phyloP scores from a whole-genome alignment of 129 eudicot genomes.

The Arctium minus region DNA sequence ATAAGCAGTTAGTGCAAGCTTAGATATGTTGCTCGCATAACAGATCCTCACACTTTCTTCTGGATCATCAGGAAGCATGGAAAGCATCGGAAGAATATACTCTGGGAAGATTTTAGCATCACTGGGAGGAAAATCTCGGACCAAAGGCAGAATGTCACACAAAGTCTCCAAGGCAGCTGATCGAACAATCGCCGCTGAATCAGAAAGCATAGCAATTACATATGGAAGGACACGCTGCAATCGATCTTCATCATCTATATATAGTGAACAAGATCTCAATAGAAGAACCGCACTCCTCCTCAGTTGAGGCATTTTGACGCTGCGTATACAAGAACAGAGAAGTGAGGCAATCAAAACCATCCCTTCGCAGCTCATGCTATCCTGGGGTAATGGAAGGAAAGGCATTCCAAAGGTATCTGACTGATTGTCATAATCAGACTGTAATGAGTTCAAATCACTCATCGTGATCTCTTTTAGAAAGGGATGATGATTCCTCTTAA shows the following conservation, averaged over 20 bases:
- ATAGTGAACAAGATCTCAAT: conserved; percentile 71
- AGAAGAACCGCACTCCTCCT: conserved; percentile 76
- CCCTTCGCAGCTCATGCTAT: conserved; percentile 83
- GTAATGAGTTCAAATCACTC: conserved; percentile 63
- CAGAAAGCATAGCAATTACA: conserved; percentile 88
- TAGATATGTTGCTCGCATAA: conserved; percentile 86
- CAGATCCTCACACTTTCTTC: conserved; percentile 96
- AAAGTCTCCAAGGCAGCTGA: conserved; percentile 95
- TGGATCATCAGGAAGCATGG: conserved; percentile 95
- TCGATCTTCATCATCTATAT: conserved; percentile 93
- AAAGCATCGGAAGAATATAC: conserved; percentile 97
- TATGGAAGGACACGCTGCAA: conserved; percentile 93
- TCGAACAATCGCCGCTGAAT: conserved; percentile 94
- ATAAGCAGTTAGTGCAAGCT: conserved; percentile 87
- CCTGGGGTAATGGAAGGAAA: conserved; percentile 73
- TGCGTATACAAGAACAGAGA: conserved; percentile 88
- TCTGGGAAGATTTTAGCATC: conserved; percentile 98
- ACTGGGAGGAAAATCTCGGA: conserved; percentile 95
- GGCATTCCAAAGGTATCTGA: conserved; percentile 99
- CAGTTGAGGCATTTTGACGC: conserved; percentile 82
- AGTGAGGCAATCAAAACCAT: conserved; percentile 95
- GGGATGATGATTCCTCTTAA: conserved; percentile 76
- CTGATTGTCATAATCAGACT: conserved; percentile 78
- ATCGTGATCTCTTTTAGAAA: conserved; percentile 61
- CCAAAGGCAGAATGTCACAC: conserved; percentile 88